Percentiles rank a stretch among this genome's conserved stretches.
phyloP scores from a whole-genome alignment of 2,329 filamentous ascomycete genomes.

The Exophiala spinifera region DNA sequence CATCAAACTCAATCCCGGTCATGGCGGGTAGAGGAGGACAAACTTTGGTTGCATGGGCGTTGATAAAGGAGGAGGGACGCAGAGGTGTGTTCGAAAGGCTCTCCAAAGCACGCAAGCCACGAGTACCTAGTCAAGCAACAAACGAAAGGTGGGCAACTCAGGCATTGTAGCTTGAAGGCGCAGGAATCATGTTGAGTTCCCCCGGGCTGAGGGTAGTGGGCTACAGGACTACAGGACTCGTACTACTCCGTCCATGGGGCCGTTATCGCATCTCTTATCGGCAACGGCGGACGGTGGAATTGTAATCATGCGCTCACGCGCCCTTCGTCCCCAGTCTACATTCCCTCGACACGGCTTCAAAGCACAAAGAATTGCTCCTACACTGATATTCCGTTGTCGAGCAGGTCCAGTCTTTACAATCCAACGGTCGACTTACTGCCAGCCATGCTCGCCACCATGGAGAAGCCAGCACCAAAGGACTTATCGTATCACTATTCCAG shows the following conservation, averaged over 20 bases:
- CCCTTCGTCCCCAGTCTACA: neutral
- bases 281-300: neutral
- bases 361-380: too few species aligned
- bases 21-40: too few species aligned
- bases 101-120: too few species aligned
- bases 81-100: too few species aligned
- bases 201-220: neutral
- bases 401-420: neutral
- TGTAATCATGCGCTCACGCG: neutral
- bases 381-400: neutral
- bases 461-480: conserved; percentile 59
- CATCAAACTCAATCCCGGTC: too few species aligned
- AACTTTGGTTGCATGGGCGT: too few species aligned
- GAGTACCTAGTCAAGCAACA: too few species aligned
- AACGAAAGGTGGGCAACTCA: too few species aligned
- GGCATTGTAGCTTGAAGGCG: too few species aligned
- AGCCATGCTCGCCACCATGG: conserved; percentile 29
- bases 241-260: neutral
- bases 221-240: neutral
- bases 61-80: too few species aligned
- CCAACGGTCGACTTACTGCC: neutral
- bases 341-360: neutral
- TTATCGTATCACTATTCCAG: conserved; percentile 76
- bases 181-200: neutral
- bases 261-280: neutral